Base-by-base conservation (phyloP, 2,329 filamentous ascomycete genomes). In the Penicillium sp. region DNA sequence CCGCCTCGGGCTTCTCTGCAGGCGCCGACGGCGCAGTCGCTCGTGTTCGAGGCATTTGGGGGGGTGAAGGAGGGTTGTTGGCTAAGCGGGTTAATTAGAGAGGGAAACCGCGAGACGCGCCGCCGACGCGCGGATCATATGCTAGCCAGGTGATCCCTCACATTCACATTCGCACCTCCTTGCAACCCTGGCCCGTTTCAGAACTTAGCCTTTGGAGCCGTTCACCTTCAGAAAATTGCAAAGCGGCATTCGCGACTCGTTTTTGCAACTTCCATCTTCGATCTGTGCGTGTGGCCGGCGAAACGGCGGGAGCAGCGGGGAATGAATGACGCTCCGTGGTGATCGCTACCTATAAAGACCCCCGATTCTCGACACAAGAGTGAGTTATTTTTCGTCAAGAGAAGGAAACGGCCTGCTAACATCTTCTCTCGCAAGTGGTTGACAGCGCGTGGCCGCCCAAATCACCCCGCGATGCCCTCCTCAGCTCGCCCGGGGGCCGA, bases 401-500 rank as follows among this genome's bases (percentile, higher is more conserved):
- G 17, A 7, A 51, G 43, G 45, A 23, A 49, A 30, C 15, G 9
- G 9, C n/a, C 55, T 30, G 33, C 46, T 55, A 39, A 59, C 41
- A 36, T 8, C 26, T 49, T 37, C 39, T 51, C 24, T 26, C 47
- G 37, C 9, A 51, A 74, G 66, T 78, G 75, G 61, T 72, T 29
- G 72, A 78, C 60, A 73, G 69, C 56, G 75, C 73, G 64, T 87
- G 84, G 84, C 84, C 84, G 50, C 84, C 84, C 15, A 78, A 80
- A 63, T 87, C 84, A 17, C 83, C 84, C 13, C 78, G 80, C 61
- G 81, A 86, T 56, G 84, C 84, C 18, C 75, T 87, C 13, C 72
- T 86, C 51, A 84, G 80, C 67, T 87, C 92, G 3, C 93, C 93
- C 1, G 84, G 87, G 59, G 93, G 91, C 46, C 87, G 91, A 63